Percentiles rank a stretch among this genome's conserved stretches.
These are phyloP conservation scores for Boletus coccyginus DNA, from an alignment of 768 basidiomycete species.

Conservation along the genomic window DNA sequence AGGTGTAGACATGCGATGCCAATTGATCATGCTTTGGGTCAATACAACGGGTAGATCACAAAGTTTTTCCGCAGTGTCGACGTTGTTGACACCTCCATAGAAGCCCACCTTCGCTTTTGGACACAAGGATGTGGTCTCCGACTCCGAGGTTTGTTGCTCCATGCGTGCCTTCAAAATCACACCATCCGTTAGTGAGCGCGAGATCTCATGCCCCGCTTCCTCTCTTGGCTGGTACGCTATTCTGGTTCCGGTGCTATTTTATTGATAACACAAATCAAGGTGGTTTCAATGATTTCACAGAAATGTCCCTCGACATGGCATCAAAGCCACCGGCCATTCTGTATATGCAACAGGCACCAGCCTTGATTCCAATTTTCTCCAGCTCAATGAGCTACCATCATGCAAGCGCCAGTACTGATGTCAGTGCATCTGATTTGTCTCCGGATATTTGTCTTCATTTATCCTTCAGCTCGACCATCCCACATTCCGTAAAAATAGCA, in stretches of 20 bases:
- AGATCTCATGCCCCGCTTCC: not conserved
- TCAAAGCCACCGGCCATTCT: not conserved
- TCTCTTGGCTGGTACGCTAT: not conserved
- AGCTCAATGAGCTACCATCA: not conserved
- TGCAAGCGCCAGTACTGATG: not conserved
- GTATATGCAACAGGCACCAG: not conserved
- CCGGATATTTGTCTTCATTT: no score
- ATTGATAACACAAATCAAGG: not conserved
- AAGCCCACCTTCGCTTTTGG: not conserved
- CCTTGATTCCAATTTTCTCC: not conserved
- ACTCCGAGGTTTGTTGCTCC: not conserved
- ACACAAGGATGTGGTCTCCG: not conserved
- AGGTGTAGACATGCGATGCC: not conserved
- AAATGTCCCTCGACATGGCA: not conserved
- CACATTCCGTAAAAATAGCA: not conserved
- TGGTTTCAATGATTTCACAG: not conserved
- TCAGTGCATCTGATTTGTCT: not conserved
- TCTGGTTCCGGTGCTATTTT: not conserved
- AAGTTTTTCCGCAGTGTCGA: no score
- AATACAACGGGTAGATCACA: not conserved
- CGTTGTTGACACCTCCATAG: not conserved
- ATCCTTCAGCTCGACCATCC: not conserved
- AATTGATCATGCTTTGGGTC: not conserved
- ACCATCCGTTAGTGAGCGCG: not conserved
- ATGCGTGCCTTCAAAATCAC: not conserved